Percentiles rank a stretch among this genome's conserved stretches.
Conservation (phyloP, 2,329 filamentous ascomycete genomes). For the Thielaviopsis populi region DNA sequence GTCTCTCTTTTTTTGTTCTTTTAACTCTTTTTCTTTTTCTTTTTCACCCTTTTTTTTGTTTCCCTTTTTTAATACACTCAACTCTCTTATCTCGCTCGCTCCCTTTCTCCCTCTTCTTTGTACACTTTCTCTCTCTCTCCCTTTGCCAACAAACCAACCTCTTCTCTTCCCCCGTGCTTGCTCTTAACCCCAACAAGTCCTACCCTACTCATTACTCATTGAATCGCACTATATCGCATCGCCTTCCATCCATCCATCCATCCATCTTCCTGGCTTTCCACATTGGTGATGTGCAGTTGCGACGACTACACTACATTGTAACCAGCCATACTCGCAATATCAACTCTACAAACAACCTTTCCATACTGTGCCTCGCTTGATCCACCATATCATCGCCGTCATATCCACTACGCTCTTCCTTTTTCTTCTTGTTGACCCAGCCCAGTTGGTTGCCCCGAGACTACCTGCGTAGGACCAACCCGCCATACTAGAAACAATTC, state of each 20-base stretch:
- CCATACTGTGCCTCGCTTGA: neutral
- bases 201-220: neutral
- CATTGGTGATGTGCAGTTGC: neutral
- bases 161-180: too few species aligned
- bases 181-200: neutral
- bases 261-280: neutral
- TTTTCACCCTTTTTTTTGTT: neutral
- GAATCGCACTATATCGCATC: neutral
- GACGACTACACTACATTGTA: neutral
- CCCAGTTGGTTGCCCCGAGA: neutral
- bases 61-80: neutral
- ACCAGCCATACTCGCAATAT: neutral
- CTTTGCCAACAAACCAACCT: neutral
- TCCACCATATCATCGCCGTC: neutral
- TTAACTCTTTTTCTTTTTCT: neutral
- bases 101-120: neutral
- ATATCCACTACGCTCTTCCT: neutral
- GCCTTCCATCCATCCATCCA: neutral
- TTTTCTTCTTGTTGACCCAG: neutral
- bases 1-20: conserved; percentile 3
- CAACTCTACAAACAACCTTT: neutral
- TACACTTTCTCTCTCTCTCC: neutral
- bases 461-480: neutral
- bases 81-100: neutral
- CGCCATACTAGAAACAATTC: neutral